phyloP scores from a whole-genome alignment of 2,329 filamentous ascomycete genomes.

The Talaromyces rugulosus region DNA sequence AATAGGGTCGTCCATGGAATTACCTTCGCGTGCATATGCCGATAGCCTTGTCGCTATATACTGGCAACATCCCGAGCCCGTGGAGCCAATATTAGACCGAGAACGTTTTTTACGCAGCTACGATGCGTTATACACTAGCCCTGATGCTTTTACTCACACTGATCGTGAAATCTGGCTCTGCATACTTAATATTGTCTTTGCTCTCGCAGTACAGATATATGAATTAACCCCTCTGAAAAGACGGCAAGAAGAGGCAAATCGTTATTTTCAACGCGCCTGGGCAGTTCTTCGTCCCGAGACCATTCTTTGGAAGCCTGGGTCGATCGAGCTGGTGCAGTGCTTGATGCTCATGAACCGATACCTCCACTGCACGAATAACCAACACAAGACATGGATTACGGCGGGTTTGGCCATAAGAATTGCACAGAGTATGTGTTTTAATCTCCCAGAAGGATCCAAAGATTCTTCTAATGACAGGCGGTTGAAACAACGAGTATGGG shows the following conservation, averaged over 20 bases:
- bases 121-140: constrained; percentile 5
- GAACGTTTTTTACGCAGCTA: constrained; percentile 13
- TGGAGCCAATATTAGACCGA: constrained; percentile 15
- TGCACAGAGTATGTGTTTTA: constrained; percentile 16
- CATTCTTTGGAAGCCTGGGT: constrained; percentile 16
- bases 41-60: constrained; percentile 17
- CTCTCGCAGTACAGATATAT: constrained; percentile 16
- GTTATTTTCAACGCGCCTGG: constrained; percentile 17
- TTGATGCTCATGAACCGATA: constrained; percentile 20
- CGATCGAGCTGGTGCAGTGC: constrained; percentile 16
- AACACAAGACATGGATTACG: constrained; percentile 20
- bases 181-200: constrained; percentile 17
- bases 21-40: constrained; percentile 15
- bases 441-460: constrained; percentile 5
- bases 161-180: constrained; percentile 8
- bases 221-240: constrained; percentile 10
- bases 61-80: constrained; percentile 16
- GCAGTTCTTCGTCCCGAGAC: constrained; percentile 13
- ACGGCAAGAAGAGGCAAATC: constrained; percentile 14
- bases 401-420: constrained; percentile 18
- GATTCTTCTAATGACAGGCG: background rate
- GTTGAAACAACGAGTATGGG: constrained; percentile 16
- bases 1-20: background rate
- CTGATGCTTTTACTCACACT: background rate
- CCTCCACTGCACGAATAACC: constrained; percentile 18